phyloP scores from a whole-genome alignment of 148 eudicot genomes.

The Rhododendron ferrugineum region DNA sequence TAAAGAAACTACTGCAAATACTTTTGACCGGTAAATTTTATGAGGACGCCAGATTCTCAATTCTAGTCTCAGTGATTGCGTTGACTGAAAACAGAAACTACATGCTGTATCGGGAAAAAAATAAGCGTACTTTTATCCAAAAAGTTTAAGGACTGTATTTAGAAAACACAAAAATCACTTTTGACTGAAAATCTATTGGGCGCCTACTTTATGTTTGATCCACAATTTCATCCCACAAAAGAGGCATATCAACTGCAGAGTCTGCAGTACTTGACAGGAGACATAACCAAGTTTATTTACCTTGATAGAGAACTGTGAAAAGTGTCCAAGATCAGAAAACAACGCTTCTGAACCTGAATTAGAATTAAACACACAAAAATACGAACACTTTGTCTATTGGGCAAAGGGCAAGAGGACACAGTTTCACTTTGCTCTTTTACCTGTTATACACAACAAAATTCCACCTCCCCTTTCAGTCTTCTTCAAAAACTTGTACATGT shows the following conservation, averaged over 20 bases:
- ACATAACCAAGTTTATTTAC: constrained; percentile 22
- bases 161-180: background rate
- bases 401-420: constrained; percentile 8
- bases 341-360: constrained; percentile 88
- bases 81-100: background rate
- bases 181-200: background rate
- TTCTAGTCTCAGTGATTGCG: background rate
- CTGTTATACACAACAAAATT: constrained; percentile 86
- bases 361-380: background rate
- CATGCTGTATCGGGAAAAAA: background rate
- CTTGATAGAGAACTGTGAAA: constrained; percentile 84
- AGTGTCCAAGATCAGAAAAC: constrained; percentile 99
- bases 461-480: constrained; percentile 85
- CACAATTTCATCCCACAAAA: background rate
- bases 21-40: background rate
- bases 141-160: background rate
- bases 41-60: background rate
- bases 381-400: background rate
- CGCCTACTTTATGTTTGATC: background rate
- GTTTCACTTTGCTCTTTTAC: constrained; percentile 20
- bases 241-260: too few relatives aligned
- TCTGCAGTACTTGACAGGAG: background rate
- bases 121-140: background rate
- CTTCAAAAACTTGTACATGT: constrained; percentile 88
- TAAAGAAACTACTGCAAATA: background rate